Base-by-base conservation (phyloP, 2,329 filamentous ascomycete genomes). In the Colletotrichum salicis region DNA sequence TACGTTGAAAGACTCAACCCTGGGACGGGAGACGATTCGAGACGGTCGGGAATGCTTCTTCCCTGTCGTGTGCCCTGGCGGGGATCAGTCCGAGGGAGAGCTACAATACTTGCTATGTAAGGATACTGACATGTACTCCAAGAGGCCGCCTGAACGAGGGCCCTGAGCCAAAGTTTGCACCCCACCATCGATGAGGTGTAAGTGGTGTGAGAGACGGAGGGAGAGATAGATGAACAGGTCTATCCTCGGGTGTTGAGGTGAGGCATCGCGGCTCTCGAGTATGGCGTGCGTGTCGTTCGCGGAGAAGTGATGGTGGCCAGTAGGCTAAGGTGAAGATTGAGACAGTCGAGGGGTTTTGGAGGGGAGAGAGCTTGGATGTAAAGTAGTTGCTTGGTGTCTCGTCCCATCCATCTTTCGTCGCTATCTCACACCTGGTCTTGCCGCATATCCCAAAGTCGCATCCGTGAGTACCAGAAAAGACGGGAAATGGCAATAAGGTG, bases 21-120 rank as follows among this genome's bases (percentile, higher is more conserved):
- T 72, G 65, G 55, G 64, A 64, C 70, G 65, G 35, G 58, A 24
- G 66, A 48, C 55, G 33, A 70, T 72, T 64, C 66, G 70, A 72
- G 70, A 72, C 70, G 65, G 59, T 22, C 45, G 57, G 65, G 55
- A 72, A 64, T 70, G 70, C 59, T 70, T 64, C 65, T 72, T 70
- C 70, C 70, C 65, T 72, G 70, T 60, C 35, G 33, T 35, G 22
- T 51, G 59, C 54, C 59, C 59, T 64, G 35, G 35, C 65, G 65
- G 70, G 65, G 48, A 60, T 64, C 54, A 37, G 60, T 63, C 65
- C 55, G 70, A 72, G 35, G 19, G 41, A 69, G 48, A 70, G 60
- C 45, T 64, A 35, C 48, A 60, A 12, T 15, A 29, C 13, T 41
- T 12, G 22, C 13, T 41, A 19, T 19, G 37, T 41, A 19, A 52